phyloP scores from a whole-genome alignment of 2,329 filamentous ascomycete genomes.

The Colletotrichum paranaense region DNA sequence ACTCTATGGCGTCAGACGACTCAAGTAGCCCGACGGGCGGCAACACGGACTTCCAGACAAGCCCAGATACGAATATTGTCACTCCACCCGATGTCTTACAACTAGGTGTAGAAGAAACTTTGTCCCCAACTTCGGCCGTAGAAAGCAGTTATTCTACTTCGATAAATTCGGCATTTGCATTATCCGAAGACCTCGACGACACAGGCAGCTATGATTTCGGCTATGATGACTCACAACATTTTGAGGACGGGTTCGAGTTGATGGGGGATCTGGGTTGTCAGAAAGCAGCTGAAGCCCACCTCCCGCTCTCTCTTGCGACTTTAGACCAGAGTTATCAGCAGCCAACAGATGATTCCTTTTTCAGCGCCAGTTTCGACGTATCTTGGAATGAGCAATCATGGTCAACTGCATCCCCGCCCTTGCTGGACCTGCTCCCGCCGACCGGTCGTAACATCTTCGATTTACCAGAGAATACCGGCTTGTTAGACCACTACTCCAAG shows the following conservation, averaged over 20 bases:
- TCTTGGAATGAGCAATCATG: conserved; percentile 21
- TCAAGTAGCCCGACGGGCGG: conserved; percentile 12
- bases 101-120: not conserved
- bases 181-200: conserved; percentile 14
- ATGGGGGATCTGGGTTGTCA: conserved; percentile 3
- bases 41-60: conserved; percentile 15
- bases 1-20: conserved; percentile 11
- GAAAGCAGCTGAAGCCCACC: not conserved
- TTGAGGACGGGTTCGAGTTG: conserved; percentile 8
- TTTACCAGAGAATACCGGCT: conserved; percentile 23
- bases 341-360: conserved; percentile 14
- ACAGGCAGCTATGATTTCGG: conserved; percentile 1
- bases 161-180: conserved; percentile 2
- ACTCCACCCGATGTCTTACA: conserved; percentile 18
- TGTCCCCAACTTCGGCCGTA: conserved; percentile 3
- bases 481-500: conserved; percentile 32
- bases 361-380: conserved; percentile 13
- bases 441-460: not conserved
- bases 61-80: conserved; percentile 19
- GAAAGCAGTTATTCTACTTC: conserved; percentile 6
- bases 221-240: not conserved
- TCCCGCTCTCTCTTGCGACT: not conserved
- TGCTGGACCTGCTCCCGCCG: conserved; percentile 6
- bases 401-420: conserved; percentile 14
- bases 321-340: conserved; percentile 6